A percentile compares a stretch with the other conserved stretches of the same genome.
phyloP scores from a whole-genome alignment of 371 early-diverging fungal species.

The Rhizopus arrhizus region DNA sequence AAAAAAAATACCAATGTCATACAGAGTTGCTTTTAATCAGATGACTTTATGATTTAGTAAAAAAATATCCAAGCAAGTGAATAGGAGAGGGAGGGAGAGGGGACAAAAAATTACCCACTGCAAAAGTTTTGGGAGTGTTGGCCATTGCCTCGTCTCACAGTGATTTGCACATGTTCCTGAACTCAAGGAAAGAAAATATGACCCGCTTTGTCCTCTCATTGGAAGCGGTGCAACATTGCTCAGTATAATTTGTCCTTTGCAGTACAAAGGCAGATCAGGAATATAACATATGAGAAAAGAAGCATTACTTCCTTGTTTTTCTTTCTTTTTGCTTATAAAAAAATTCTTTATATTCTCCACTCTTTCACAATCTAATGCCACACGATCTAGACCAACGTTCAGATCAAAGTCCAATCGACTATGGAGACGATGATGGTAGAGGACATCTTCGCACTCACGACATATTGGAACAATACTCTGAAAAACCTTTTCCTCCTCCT shows the following conservation, averaged over 20 bases:
- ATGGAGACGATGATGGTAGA: conserved; percentile 8
- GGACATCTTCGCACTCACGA: background rate
- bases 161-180: background rate
- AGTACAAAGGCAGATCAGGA: background rate
- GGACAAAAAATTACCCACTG: no score
- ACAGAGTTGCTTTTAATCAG: no score
- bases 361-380: background rate
- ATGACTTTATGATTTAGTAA: no score
- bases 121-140: no score
- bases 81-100: no score
- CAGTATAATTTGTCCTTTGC: background rate
- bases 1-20: no score
- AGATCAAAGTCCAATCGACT: background rate
- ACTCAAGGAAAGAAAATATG: background rate
- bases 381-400: background rate
- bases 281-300: background rate
- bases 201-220: background rate
- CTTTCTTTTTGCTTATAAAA: background rate
- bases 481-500: conserved; percentile 32
- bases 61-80: no score
- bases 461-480: conserved; percentile 33
- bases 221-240: background rate
- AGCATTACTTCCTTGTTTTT: background rate
- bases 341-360: background rate
- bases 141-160: background rate